Conservation (phyloP, 1,284 basidiomycete species). For the Ustilago trichophora region DNA sequence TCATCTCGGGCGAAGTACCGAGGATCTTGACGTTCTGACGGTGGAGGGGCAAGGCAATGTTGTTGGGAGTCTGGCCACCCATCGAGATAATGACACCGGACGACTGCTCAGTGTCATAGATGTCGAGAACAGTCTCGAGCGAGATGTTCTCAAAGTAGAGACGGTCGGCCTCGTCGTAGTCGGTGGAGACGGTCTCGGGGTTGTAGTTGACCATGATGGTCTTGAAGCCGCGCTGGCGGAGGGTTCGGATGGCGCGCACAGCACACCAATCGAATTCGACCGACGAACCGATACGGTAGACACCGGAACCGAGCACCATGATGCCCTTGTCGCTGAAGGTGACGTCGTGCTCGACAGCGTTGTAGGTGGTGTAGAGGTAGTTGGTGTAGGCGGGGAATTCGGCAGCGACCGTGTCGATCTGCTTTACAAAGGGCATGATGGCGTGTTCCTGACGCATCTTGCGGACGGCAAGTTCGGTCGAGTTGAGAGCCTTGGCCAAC, state of each 20-base stretch:
- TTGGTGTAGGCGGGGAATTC: conserved; percentile 99
- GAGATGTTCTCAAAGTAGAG: conserved; percentile 99
- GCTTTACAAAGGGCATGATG: conserved; percentile 93
- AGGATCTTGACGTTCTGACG: conserved; percentile 98
- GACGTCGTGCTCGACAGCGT: conserved; percentile 90
- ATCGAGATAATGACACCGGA: conserved; percentile 94
- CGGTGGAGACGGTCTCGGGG: conserved; percentile 97
- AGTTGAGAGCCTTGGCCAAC: conserved; percentile 80
- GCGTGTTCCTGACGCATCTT: conserved; percentile 82
- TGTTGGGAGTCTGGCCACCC: conserved; percentile 98
- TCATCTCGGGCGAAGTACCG: conserved; percentile 98
- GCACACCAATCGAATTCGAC: conserved; percentile 99
- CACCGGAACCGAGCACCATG: conserved; percentile 96
- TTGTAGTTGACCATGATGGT: conserved; percentile 99
- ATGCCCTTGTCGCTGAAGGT: conserved; percentile 88
- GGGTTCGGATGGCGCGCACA: conserved; percentile 92
- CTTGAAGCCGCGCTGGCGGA: conserved; percentile 91
- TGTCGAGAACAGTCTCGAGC: conserved; percentile 94
- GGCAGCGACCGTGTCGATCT: conserved; percentile 98
- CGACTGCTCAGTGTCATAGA: conserved; percentile 90
- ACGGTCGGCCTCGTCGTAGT: conserved; percentile 97
- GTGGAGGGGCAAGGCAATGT: conserved; percentile 91
- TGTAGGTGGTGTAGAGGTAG: conserved; percentile 98
- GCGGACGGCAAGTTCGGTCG: conserved; percentile 88
- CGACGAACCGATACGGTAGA: conserved; percentile 97